Conservation (phyloP, 2,329 filamentous ascomycete species). For the Teratosphaeria gauchensis region DNA sequence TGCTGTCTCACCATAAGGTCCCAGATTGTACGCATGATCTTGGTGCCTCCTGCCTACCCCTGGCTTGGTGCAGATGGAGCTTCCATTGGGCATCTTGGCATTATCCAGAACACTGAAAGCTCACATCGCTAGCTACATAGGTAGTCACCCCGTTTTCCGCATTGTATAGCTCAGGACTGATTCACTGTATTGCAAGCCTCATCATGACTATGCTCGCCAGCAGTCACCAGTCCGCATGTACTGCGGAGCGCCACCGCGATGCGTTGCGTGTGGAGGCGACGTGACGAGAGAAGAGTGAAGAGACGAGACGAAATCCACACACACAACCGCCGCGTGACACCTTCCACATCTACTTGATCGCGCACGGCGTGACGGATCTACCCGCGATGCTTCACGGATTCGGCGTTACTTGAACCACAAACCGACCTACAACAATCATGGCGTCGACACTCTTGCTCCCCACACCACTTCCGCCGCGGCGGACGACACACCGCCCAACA, state of each 20-base stretch:
- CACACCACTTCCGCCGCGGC: neutral
- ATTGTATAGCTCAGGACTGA: too few relatives aligned
- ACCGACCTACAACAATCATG: neutral
- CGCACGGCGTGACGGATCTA: neutral
- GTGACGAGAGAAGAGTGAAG: neutral
- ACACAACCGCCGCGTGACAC: neutral
- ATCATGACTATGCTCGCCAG: too few relatives aligned
- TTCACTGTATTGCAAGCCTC: too few relatives aligned
- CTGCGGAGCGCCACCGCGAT: too few relatives aligned
- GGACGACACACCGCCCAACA: slow-evolving; percentile 7
- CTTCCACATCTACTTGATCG: neutral
- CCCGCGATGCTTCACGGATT: neutral
- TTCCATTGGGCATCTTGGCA: neutral
- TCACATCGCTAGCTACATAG: neutral
- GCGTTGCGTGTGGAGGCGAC: neutral
- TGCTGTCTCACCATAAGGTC: too few relatives aligned
- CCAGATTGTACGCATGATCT: too few relatives aligned
- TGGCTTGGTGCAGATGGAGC: neutral
- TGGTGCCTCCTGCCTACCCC: neutral
- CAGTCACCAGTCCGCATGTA: too few relatives aligned
- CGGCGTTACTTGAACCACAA: neutral
- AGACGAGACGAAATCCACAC: neutral
- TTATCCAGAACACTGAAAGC: neutral
- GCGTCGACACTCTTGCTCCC: neutral
- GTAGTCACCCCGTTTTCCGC: too few relatives aligned